A percentile compares a stretch with the other conserved stretches of the same genome.
Conservation (phyloP, 2,329 filamentous ascomycete genomes). For the Lithohypha guttulata region DNA sequence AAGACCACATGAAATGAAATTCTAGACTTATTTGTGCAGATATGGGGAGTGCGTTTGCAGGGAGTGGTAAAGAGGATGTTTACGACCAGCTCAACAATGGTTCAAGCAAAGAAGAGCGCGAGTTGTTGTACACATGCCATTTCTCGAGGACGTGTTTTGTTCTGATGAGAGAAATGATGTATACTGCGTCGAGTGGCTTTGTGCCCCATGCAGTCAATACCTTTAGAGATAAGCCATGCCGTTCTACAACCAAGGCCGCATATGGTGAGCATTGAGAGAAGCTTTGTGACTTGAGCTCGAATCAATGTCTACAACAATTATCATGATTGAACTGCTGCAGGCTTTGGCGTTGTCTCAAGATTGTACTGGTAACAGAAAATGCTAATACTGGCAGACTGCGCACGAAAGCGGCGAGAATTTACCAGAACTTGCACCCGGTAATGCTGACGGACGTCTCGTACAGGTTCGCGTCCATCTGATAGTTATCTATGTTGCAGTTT, state of each 20-base stretch:
- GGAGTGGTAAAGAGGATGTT: constrained; percentile 25
- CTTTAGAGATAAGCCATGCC: no score
- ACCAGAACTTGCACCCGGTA: not conserved
- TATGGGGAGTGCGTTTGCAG: constrained; percentile 22
- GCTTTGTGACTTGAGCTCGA: constrained; percentile 8
- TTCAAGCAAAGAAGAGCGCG: constrained; percentile 27
- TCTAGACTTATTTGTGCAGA: constrained; percentile 49
- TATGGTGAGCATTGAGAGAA: no score
- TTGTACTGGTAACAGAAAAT: not conserved
- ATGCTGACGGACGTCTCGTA: not conserved
- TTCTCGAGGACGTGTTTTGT: constrained; percentile 4
- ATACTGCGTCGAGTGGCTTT: no score
- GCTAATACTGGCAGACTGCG: constrained; percentile 6
- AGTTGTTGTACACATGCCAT: not conserved
- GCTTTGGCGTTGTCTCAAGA: no score
- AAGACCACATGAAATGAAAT: constrained; percentile 99
- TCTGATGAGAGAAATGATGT: constrained; percentile 2
- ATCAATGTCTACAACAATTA: constrained; percentile 10
- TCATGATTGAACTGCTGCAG: not conserved
- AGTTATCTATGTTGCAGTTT: no score
- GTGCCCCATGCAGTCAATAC: no score
- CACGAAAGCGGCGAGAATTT: no score
- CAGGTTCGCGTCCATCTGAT: not conserved
- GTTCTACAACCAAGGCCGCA: no score
- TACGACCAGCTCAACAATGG: no score